Conservation (phyloP, 805 yeast species). For the Candida wancherniae region DNA sequence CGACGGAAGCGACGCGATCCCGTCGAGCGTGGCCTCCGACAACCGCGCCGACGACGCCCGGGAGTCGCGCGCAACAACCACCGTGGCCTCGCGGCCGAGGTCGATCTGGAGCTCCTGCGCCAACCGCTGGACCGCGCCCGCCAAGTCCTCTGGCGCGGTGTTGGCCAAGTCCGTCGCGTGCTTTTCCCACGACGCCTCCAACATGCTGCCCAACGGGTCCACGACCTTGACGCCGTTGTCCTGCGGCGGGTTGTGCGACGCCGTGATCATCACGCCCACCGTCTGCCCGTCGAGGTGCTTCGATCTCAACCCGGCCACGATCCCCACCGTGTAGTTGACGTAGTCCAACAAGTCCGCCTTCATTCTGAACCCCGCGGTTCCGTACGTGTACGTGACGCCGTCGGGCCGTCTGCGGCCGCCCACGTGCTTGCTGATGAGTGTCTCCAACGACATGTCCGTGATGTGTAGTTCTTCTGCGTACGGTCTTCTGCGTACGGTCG, state of each 20-base stretch:
- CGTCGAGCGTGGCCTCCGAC: constrained; percentile 53
- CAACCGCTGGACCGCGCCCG: constrained; percentile 32
- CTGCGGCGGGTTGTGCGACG: constrained; percentile 87
- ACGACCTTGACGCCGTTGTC: constrained; percentile 69
- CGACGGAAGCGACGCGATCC: constrained; percentile 45
- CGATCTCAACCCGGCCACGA: constrained; percentile 82
- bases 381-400: constrained; percentile 52
- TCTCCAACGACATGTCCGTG: constrained; percentile 6
- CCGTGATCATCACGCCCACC: constrained; percentile 95
- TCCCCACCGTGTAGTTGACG: constrained; percentile 77
- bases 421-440: constrained; percentile 6
- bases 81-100: constrained; percentile 36
- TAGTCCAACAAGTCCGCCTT: constrained; percentile 66
- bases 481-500: too few species aligned
- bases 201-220: constrained; percentile 91
- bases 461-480: neutral
- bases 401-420: constrained; percentile 42
- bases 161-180: constrained; percentile 81
- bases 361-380: constrained; percentile 97
- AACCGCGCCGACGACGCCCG: constrained; percentile 77
- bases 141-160: constrained; percentile 44
- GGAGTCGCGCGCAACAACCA: constrained; percentile 81
- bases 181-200: constrained; percentile 77
- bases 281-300: constrained; percentile 59
- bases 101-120: constrained; percentile 44